Base-by-base conservation (phyloP, 2,329 filamentous ascomycete genomes). In the Colletotrichum sansevieriae region DNA sequence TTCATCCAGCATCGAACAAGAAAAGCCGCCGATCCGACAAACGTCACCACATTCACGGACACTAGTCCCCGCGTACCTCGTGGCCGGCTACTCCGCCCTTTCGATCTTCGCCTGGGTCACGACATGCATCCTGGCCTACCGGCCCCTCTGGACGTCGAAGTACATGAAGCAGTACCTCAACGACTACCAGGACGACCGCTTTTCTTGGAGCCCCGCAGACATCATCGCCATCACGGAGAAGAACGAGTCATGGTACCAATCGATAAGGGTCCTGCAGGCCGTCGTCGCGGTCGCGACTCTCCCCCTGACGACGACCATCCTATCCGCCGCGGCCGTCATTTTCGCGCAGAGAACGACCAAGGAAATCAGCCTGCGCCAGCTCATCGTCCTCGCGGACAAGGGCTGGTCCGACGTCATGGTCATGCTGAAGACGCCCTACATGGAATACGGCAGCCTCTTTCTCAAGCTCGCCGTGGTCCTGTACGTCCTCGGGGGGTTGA, bases 41-140 rank as follows among this genome's bases (percentile, higher is more conserved):
- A 25, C 22, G 10, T 6, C 2, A 1, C 1, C n/a, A 8, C 22
- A 52, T 11, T 52, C 29, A 11, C 13, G 49, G 18, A 33, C 49
- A 18, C 49, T 52, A 1, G 29, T 52, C 0, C 49, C 49, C 18
- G 25, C 10, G 10, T 52, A 52, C 0, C 0, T 52, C 3, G 25
- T 37, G 18, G 29, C 49, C 12, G 22, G 22, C 10, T 52, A 52
- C 0, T 22, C 29, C 33, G 12, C 25, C 18, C 15, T 52, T 5
- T 52, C 13, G 1, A 52, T 55, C 11, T 55, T 55, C 12, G 20
- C 52, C 10, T 55, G 52, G 52, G 1, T 39, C 0, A 55, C 52
- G 35, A 55, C 52, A 13, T 55, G 52, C 52, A 20, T 55, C 33
- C 33, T 55, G 11, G 35, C 33, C 35, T 55, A 39, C 52, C 18